Conservation (phyloP, 2,329 filamentous ascomycete genomes). For the Claviceps pusilla region DNA sequence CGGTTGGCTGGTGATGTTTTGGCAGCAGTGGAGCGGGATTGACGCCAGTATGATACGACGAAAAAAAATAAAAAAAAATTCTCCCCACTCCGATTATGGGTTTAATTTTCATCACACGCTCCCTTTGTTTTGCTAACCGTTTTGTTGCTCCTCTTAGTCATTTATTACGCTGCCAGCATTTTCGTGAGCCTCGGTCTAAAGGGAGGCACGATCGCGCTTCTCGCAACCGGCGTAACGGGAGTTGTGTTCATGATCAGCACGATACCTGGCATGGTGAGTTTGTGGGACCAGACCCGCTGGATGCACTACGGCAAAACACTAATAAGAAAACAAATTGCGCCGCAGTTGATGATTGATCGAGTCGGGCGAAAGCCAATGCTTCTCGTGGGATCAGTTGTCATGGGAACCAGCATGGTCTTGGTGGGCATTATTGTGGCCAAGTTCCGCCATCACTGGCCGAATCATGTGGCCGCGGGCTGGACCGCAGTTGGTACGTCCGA, state of each 20-base stretch:
- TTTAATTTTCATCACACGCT: too few relatives aligned
- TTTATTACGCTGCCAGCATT: constrained; percentile 37
- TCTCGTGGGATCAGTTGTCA: constrained; percentile 7
- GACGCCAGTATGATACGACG: background rate
- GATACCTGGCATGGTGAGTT: constrained; percentile 15
- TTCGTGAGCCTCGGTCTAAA: constrained; percentile 45
- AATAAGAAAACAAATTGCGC: background rate
- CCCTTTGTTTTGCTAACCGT: too few relatives aligned
- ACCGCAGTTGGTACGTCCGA: constrained; percentile 13
- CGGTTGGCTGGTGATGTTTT: constrained; percentile 42
- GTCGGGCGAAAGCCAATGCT: constrained; percentile 14
- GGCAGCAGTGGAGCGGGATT: constrained; percentile 20
- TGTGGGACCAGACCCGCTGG: background rate
- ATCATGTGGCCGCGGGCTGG: constrained; percentile 19
- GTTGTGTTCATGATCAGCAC: constrained; percentile 45
- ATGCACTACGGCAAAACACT: too few relatives aligned
- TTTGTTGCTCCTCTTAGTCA: constrained; percentile 12
- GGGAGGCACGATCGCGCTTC: constrained; percentile 38
- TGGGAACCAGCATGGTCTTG: constrained; percentile 23
- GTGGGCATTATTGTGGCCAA: constrained; percentile 26
- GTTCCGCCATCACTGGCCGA: constrained; percentile 21
- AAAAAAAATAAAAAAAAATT: background rate
- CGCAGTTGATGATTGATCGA: constrained; percentile 22
- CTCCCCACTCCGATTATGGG: background rate
- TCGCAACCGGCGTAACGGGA: constrained; percentile 57